Base-by-base conservation (phyloP, 768 basidiomycete species). In the Lentinula sp. region DNA sequence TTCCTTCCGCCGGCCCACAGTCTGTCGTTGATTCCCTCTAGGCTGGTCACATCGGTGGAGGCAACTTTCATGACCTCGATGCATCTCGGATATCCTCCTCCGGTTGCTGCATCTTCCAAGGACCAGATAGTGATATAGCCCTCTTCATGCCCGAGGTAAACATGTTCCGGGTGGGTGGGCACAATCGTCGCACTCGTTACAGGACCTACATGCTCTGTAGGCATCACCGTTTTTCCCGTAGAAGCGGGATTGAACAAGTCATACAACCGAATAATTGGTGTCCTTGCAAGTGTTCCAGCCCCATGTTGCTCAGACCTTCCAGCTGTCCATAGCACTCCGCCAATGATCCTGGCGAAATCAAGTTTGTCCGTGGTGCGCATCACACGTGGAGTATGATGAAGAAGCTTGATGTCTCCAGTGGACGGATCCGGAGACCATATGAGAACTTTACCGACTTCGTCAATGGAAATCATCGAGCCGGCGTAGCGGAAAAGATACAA, bases 91-190 rank as follows among this genome's bases (percentile, higher is more conserved):
- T 51, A 39, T 9, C 59, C 28, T 23, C 45, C 46, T 4, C 7
- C 23, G 16, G 4, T 33, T 3, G 36, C 48, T 12, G 20, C 23
- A 16, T 18, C 48, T 4, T 77, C 76, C 9, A 84, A 63, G 23
- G 74, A 66, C 95, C 97, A 99, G n/a, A 95, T 76, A 1, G 87
- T 88, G 63, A 98, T 79, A 67, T 81, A 87, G 0, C 96, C 96
- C 45, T 90, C 94, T 71, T 98, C 95, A 66, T 99, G 96, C 0
- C 91, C 94, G 37, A 99, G 76, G 66, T 88, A 97, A 42, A 92
- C 88, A 33, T 77, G 72, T 2, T 82, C 78, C 0, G 87, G 86
- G 18, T 83, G 77, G 1, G 85, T 82, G 0, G 91, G 87, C 6
- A 98, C 71, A 36, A 91, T 76, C 0, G 94, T 85, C 0, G 88